Conservation (phyloP, 1,284 basidiomycete species). For the Sphagnurus paluster region DNA sequence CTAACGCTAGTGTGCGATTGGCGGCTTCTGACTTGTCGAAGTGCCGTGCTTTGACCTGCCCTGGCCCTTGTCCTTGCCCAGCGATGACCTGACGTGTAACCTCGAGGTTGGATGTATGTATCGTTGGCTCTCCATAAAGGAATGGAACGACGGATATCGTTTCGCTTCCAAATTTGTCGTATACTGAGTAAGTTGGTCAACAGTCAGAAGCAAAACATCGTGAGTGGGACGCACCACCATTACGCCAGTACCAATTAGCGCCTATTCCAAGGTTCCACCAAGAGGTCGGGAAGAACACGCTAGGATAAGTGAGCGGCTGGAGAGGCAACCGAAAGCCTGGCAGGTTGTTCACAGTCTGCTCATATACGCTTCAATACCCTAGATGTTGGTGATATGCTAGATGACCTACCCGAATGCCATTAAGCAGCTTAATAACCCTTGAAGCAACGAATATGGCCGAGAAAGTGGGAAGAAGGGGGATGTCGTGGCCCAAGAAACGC, state of each 20-base stretch:
- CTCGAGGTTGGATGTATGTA: constrained; percentile 48
- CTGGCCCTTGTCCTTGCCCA: constrained; percentile 36
- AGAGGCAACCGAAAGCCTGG: constrained; percentile 8
- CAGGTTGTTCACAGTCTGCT: constrained; percentile 4
- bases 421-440: constrained; percentile 5
- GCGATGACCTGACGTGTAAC: constrained; percentile 43
- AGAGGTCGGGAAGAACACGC: constrained; percentile 5
- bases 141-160: constrained; percentile 45
- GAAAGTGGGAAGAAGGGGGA: neutral
- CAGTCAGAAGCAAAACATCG: constrained; percentile 1
- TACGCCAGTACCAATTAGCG: constrained; percentile 40
- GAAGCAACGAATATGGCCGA: constrained; percentile 1
- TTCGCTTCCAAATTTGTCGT: constrained; percentile 35
- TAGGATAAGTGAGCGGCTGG: constrained; percentile 1
- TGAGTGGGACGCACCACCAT: constrained; percentile 20
- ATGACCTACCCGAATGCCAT: constrained; percentile 3
- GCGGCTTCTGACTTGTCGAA: constrained; percentile 40
- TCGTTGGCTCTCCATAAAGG: constrained; percentile 32
- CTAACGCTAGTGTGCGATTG: constrained; percentile 31
- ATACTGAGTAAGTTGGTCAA: constrained; percentile 30
- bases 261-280: constrained; percentile 41
- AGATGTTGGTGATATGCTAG: neutral
- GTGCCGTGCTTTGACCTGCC: no score
- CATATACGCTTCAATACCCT: neutral
- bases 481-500: neutral